Evolutionary conservation across 2,329 filamentous ascomycete species (phyloP), one percentile per base, ranked within the genome.

Genomic region (Zelopaecilomyces penicillatus): DNA sequence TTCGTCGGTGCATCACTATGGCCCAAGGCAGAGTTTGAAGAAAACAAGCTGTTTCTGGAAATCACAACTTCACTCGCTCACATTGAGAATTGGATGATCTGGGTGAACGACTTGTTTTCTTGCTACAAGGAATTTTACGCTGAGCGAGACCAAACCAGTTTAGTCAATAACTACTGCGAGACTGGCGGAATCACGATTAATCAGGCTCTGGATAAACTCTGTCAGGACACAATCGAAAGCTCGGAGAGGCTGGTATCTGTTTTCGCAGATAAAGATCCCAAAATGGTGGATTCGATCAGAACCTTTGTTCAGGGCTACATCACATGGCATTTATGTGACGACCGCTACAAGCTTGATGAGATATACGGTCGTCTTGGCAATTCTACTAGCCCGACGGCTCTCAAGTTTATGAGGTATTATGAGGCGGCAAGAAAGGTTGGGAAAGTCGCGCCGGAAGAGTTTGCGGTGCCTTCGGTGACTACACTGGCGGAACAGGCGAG

Each of bases 301-400:
- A 72, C 34, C 31, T 47, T 53, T 36, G 41, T 50, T 35, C 51
- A 53, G 30, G 52, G 51, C 40, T 53, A 53, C 37, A 43, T 54
- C 30, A 53, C 52, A 10, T 53, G 49, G 51, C 51, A 54, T 30
- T 19, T 54, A 19, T 49, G 47, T 30, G 52, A 53, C 37, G 28
- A 43, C 12, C 48, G 52, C 8, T 54, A 51, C 45, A 38, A 50
- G 11, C 39, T 54, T 9, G 37, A 34, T 11, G 51, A 54, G 41
- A 33, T 53, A 30, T 51, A 50, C 42, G 37, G 28, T 3, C 34
- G 37, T 6, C 31, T 19, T 19, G 19, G 19, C 19, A 19, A 19
- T 19, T 19, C 19, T 19, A 19, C 19, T 19, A 19, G 37, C 12
- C 32, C 31, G 10, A n/a, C 37, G 10, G 32, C 32, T 10, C 32